These are phyloP conservation scores for Coemansia asiatica DNA, from an alignment of 192 early-diverging fungal species.

Conservation along the genomic window DNA sequence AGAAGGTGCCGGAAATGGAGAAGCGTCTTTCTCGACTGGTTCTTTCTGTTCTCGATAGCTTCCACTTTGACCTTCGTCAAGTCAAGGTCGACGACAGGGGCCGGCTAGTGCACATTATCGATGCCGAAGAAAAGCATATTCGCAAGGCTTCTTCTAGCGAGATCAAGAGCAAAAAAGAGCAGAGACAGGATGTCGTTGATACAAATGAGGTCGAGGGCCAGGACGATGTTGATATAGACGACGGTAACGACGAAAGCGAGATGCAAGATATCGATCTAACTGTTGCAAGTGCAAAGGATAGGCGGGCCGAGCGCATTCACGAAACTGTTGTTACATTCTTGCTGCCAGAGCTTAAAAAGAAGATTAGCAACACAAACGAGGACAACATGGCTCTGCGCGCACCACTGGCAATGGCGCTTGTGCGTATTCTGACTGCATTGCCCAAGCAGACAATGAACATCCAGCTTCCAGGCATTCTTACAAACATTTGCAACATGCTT, in stretches of 20 bases:
- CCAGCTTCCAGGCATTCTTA: conserved; percentile 86
- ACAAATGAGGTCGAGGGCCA: too few relatives aligned
- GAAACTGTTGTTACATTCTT: conserved; percentile 71
- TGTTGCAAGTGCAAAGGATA: conserved; percentile 24
- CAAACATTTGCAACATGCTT: conserved; percentile 84
- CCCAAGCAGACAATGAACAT: conserved; percentile 71
- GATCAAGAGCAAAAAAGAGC: too few relatives aligned
- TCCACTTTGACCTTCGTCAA: conserved; percentile 84
- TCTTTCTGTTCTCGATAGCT: conserved; percentile 79
- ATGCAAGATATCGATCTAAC: conserved; percentile 9
- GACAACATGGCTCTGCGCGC: conserved; percentile 77
- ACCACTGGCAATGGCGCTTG: conserved; percentile 83
- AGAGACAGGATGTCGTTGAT: too few relatives aligned
- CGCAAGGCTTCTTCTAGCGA: conserved; percentile 23
- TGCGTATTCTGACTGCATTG: conserved; percentile 77
- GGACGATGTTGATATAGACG: too few relatives aligned
- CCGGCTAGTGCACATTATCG: conserved; percentile 21
- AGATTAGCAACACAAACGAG: conserved; percentile 70
- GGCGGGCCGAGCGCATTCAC: conserved; percentile 63
- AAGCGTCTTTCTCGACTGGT: conserved; percentile 81
- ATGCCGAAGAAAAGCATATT: conserved; percentile 10
- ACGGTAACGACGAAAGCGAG: conserved; percentile 39
- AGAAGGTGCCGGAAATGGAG: conserved; percentile 68
- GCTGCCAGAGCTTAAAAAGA: conserved; percentile 79
- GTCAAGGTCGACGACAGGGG: conserved; percentile 56